These are phyloP conservation scores for Achaetomium macrosporum DNA, from an alignment of 2,329 filamentous ascomycete genomes.

Conservation along the genomic window DNA sequence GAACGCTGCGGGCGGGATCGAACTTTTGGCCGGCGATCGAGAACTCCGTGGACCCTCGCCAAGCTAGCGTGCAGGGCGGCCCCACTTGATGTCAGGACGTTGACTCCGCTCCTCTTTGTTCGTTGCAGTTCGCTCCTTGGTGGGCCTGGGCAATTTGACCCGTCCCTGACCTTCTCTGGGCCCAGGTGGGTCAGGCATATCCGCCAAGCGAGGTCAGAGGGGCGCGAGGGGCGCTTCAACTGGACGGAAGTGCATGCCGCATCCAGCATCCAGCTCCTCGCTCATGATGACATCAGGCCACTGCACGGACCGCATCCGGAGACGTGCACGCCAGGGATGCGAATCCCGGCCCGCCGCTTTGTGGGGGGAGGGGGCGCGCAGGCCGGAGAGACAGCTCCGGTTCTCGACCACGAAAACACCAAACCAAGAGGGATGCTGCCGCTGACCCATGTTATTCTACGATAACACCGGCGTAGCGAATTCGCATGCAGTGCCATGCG, in stretches of 20 bases:
- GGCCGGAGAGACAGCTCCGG: conserved; percentile 5
- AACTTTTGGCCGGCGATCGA: conserved; percentile 22
- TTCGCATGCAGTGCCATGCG: not conserved
- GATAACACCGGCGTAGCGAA: not conserved
- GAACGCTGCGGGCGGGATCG: conserved; percentile 13
- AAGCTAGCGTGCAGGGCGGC: conserved; percentile 12
- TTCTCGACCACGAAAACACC: not conserved
- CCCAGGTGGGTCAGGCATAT: not conserved
- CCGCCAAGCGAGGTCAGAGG: not conserved
- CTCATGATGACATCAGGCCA: conserved; percentile 9
- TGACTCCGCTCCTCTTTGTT: too few species aligned
- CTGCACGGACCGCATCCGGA: not conserved
- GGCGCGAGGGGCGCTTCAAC: too few species aligned
- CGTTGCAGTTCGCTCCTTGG: too few species aligned
- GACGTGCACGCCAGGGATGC: not conserved
- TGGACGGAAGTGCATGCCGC: too few species aligned
- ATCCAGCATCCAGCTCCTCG: not conserved
- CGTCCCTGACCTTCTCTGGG: not conserved
- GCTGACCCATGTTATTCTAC: not conserved
- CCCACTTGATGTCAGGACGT: conserved; percentile 9
- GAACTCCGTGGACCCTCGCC: conserved; percentile 6
- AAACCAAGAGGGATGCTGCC: not conserved
- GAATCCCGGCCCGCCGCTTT: not conserved
- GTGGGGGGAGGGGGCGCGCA: not conserved
- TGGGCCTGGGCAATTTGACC: not conserved